Percentiles rank a stretch among this genome's conserved stretches.
Conservation (phyloP, 2,329 filamentous ascomycete species). For the Cladosporium phlei region DNA sequence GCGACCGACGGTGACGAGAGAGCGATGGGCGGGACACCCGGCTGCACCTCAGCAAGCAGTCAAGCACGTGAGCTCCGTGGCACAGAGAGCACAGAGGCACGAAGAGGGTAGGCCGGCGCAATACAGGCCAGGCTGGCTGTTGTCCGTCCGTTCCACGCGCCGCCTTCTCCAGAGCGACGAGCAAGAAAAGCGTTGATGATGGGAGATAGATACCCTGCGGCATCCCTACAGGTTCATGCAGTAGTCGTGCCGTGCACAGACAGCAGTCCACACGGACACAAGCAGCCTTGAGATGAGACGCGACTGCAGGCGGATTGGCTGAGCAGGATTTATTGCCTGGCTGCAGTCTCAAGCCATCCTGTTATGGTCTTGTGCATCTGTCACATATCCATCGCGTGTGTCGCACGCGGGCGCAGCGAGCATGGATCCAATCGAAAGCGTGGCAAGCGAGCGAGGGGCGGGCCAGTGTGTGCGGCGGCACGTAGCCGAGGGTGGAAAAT, state of each 20-base stretch:
- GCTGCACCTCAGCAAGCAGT: slow-evolving; percentile 1
- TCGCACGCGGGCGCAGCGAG: too few relatives aligned
- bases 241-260: too few relatives aligned
- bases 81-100: slow-evolving; percentile 8
- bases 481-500: slow-evolving; percentile 6
- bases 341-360: too few relatives aligned
- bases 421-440: slow-evolving; percentile 1
- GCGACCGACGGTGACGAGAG: slow-evolving; percentile 5
- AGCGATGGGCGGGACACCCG: background rate
- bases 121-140: background rate
- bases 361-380: too few relatives aligned
- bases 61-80: slow-evolving; percentile 10
- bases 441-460: background rate
- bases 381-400: background rate
- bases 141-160: too few relatives aligned
- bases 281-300: too few relatives aligned
- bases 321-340: too few relatives aligned
- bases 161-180: too few relatives aligned
- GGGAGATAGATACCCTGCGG: too few relatives aligned
- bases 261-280: background rate
- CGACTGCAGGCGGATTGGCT: background rate
- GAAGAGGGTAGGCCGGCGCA: slow-evolving; percentile 2
- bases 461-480: background rate
- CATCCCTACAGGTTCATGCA: too few relatives aligned
- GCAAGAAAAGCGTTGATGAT: too few relatives aligned